phyloP scores from a whole-genome alignment of 2,329 filamentous ascomycete species.

The Aspergillus tubingensis region DNA sequence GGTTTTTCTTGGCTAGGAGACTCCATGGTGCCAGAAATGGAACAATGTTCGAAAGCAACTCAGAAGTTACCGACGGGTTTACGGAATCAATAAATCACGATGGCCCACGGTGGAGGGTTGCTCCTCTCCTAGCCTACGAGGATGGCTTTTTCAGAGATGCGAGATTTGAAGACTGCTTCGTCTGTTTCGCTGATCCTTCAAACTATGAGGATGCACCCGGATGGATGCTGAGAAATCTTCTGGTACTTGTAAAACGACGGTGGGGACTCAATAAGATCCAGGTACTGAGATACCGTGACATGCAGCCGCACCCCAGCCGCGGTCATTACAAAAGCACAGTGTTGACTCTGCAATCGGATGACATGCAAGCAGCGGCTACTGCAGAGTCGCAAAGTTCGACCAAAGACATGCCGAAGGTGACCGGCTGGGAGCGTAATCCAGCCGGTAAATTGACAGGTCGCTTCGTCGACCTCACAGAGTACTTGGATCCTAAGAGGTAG shows the following conservation, averaged over 20 bases:
- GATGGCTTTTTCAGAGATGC: constrained; percentile 80
- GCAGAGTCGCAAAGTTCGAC: constrained; percentile 13
- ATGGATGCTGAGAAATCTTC: constrained; percentile 88
- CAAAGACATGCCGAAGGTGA: constrained; percentile 74
- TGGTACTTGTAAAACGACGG: constrained; percentile 79
- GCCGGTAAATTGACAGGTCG: constrained; percentile 75
- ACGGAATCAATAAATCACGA: not conserved
- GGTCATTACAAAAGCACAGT: constrained; percentile 82
- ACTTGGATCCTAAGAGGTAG: constrained; percentile 80
- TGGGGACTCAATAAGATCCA: constrained; percentile 77
- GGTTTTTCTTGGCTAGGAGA: constrained; percentile 93
- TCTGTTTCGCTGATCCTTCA: constrained; percentile 89
- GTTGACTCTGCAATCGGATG: constrained; percentile 58
- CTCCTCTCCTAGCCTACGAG: constrained; percentile 75
- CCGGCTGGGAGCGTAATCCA: constrained; percentile 88
- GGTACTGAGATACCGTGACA: constrained; percentile 87
- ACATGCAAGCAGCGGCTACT: constrained; percentile 33
- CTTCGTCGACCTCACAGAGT: constrained; percentile 80
- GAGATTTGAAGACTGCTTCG: constrained; percentile 71
- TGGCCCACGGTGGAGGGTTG: constrained; percentile 67
- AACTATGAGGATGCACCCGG: constrained; percentile 85
- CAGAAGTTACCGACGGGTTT: not conserved
- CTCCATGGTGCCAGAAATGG: constrained; percentile 41
- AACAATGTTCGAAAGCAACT: not conserved
- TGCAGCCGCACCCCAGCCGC: constrained; percentile 70